Base-by-base conservation (phyloP, 2,329 filamentous ascomycete genomes). In the Periconia digitata region DNA sequence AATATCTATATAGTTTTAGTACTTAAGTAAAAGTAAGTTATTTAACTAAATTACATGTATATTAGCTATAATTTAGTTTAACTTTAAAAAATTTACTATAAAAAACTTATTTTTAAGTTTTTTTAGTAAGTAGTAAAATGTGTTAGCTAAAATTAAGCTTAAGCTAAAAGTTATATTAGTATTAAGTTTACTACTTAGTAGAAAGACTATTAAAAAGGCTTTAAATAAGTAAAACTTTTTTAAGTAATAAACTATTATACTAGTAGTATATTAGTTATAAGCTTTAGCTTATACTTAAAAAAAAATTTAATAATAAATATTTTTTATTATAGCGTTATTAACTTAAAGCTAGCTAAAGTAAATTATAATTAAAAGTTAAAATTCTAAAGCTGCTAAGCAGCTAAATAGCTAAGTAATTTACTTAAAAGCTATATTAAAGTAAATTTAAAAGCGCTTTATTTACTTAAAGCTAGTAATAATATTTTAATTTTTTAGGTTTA, bases 31-130 rank as follows among this genome's bases (percentile, higher is more conserved):
- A n/a, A n/a, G n/a, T n/a, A n/a, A n/a, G n/a, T n/a, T n/a, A n/a
- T n/a, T n/a, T n/a, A n/a, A n/a, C n/a, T n/a, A n/a, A n/a, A n/a
- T n/a, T n/a, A n/a, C n/a, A n/a, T n/a, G n/a, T n/a, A n/a, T n/a
- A n/a, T n/a, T n/a, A n/a, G n/a, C n/a, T n/a, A n/a, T n/a, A n/a
- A n/a, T n/a, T n/a, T n/a, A n/a, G n/a, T n/a, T n/a, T n/a, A n/a
- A 15, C 23, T 52, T n/a, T n/a, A n/a, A n/a, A n/a, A n/a, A n/a
- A n/a, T n/a, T n/a, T n/a, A n/a, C n/a, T n/a, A n/a, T 34, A 47
- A 52, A 42, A 37, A 21, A 43, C 51, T 54, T 21, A 54, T 21
- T 20, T 35, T 23, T 17, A 44, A 40, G 32, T 49, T 52, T 23
- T 50, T 32, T 2, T 49, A 29, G 39, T 42, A 52, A 12, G 49